Evolutionary conservation across 371 early-diverging fungal genomes (phyloP), one percentile per base, ranked within the genome.

Genomic region (Cokeromyces recurvatus): DNA sequence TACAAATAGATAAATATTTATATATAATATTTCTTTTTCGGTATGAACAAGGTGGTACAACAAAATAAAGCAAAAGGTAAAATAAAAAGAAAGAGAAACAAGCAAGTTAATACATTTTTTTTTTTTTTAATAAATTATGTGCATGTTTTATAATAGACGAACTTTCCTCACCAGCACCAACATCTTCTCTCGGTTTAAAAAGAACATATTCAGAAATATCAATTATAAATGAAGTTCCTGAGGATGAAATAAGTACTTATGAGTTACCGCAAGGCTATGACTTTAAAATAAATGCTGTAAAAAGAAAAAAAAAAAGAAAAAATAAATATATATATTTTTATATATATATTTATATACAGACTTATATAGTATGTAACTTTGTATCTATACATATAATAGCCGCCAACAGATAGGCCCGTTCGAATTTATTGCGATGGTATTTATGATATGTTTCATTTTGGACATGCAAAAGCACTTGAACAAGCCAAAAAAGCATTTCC

Each of bases 401-500:
- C 91, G 31, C 90, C 89, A 6, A 66, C 59, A 4, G 88, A 78
- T 57, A 79, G 90, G 34, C 86, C 88, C 4, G 84, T 91, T 25
- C 79, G 94, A 34, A 78, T 94, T 46, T 94, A 94, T 63, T 90
- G 89, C 60, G 94, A 94, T 66, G 94, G 94, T 24, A 92, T 97
- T 50, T 95, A 90, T 59, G 96, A 97, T 67, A 68, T 94, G 57
- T 93, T 95, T 66, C 98, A 95, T 71, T 92, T 89, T 65, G 96
- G 98, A 4, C 96, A 97, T 62, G 91, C 94, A 27, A 83, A 90
- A 43, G 87, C 89, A 25, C 66, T 97, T 36, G 89, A 94, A 64
- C 96, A 97, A 64, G 96, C 95, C n/a, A 97, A 97, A 61, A 90
- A 88, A 55, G 76, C 88, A 4, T 89, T 95, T 57, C 88, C 91